These are phyloP conservation scores for Omphalotus olearius DNA, from an alignment of 1,284 basidiomycete species.

Conservation along the genomic window DNA sequence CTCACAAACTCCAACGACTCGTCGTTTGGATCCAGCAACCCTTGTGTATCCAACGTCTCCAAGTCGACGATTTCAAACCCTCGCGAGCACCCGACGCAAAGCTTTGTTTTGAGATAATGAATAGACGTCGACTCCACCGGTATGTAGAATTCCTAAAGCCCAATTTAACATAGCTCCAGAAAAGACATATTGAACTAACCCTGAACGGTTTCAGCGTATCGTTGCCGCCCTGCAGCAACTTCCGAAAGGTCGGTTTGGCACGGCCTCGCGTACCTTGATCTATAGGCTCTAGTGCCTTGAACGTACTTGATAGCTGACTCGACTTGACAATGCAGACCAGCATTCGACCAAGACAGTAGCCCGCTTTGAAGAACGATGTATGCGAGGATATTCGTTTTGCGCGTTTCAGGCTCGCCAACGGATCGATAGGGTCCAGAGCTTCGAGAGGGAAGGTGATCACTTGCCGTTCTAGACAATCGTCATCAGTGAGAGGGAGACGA, in stretches of 20 bases:
- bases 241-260: slow-evolving; percentile 91
- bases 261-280: slow-evolving; percentile 83
- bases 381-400: slow-evolving; percentile 95
- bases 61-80: slow-evolving; percentile 99
- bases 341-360: slow-evolving; percentile 89
- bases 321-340: slow-evolving; percentile 98
- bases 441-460: slow-evolving; percentile 97
- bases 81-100: slow-evolving; percentile 96
- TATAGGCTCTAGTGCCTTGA: slow-evolving; percentile 97
- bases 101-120: slow-evolving; percentile 96
- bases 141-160: slow-evolving; percentile 90
- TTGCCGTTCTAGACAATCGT: slow-evolving; percentile 65
- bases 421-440: slow-evolving; percentile 87
- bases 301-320: slow-evolving; percentile 90
- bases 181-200: slow-evolving; percentile 39
- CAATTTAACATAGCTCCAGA: neutral
- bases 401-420: slow-evolving; percentile 86
- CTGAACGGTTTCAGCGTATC: slow-evolving; percentile 94
- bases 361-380: slow-evolving; percentile 97
- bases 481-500: slow-evolving; percentile 3
- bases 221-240: slow-evolving; percentile 90
- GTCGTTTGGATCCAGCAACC: slow-evolving; percentile 91
- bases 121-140: slow-evolving; percentile 96
- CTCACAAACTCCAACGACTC: slow-evolving; percentile 91
- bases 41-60: slow-evolving; percentile 96